Conservation (phyloP, 371 early-diverging fungal species). For the Mycotypha africana region DNA sequence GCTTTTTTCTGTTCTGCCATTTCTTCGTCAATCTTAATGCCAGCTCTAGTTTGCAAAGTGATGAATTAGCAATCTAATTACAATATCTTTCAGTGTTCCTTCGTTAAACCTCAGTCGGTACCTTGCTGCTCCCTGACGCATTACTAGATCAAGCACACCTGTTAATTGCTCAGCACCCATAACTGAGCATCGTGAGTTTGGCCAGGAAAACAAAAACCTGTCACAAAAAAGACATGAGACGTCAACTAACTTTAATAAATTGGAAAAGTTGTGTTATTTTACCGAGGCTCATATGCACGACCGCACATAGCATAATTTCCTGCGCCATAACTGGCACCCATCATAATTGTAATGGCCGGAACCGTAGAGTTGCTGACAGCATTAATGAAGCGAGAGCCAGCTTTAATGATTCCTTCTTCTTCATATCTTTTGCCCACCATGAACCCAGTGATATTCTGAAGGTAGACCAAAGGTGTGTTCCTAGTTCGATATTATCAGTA, state of each 20-base stretch:
- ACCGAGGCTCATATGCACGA: constrained; percentile 68
- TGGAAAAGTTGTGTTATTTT: background rate
- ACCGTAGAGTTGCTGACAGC: constrained; percentile 70
- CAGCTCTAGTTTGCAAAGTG: constrained; percentile 20
- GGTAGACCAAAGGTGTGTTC: constrained; percentile 59
- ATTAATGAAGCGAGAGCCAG: constrained; percentile 72
- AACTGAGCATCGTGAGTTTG: constrained; percentile 71
- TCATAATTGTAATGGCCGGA: constrained; percentile 70
- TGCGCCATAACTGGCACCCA: constrained; percentile 76
- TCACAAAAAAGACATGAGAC: background rate
- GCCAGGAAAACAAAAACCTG: constrained; percentile 73
- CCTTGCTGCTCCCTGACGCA: constrained; percentile 64
- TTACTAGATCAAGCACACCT: constrained; percentile 69
- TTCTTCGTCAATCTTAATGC: constrained; percentile 57
- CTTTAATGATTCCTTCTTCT: constrained; percentile 76
- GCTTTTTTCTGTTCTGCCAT: constrained; percentile 45
- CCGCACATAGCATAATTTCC: constrained; percentile 84
- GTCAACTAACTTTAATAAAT: background rate
- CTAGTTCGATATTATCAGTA: constrained; percentile 17
- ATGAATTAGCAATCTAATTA: no score
- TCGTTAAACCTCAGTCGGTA: constrained; percentile 9
- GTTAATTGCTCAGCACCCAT: constrained; percentile 76
- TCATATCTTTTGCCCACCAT: constrained; percentile 78
- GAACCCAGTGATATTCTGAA: constrained; percentile 77
- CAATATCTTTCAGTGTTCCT: no score